Evolutionary conservation across 2,329 filamentous ascomycete species (phyloP).

Genomic region (Colletotrichum salicis): DNA sequence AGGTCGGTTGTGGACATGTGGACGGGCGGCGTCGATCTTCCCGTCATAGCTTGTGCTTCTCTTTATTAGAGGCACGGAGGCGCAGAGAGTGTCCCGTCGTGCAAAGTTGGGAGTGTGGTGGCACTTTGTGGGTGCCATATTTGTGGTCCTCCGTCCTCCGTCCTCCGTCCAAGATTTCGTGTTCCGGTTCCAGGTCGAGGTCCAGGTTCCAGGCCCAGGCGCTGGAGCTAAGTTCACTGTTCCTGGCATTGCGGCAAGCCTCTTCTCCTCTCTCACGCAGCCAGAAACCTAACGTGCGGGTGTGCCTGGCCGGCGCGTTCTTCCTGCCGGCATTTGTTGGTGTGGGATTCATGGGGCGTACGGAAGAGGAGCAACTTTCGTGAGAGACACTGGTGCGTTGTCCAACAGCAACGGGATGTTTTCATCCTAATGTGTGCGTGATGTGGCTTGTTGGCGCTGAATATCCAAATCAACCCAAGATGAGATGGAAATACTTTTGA

Average conservation of each 20-base stretch:
- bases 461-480: not conserved
- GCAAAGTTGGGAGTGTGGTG: conserved; percentile 2
- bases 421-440: too few species aligned
- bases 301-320: conserved; percentile 21
- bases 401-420: not conserved
- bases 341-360: conserved; percentile 10
- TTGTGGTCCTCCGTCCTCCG: not conserved
- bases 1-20: not conserved
- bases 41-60: conserved; percentile 2
- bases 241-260: not conserved
- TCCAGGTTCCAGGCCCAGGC: conserved; percentile 9
- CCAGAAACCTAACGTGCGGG: conserved; percentile 9
- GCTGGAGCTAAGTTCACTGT: not conserved
- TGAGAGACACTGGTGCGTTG: not conserved
- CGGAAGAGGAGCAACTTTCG: not conserved
- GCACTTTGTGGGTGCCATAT: not conserved
- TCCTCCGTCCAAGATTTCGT: conserved; percentile 12
- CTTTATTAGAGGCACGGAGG: too few species aligned
- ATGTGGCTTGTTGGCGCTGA: not conserved
- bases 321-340: conserved; percentile 29
- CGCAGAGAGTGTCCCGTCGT: not conserved
- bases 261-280: not conserved
- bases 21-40: conserved; percentile 9
- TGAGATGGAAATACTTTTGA: not conserved
- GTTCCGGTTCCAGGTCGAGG: conserved; percentile 1